Base-by-base conservation (phyloP, 805 yeast genomes). In the Wickerhamiella siamensis region DNA sequence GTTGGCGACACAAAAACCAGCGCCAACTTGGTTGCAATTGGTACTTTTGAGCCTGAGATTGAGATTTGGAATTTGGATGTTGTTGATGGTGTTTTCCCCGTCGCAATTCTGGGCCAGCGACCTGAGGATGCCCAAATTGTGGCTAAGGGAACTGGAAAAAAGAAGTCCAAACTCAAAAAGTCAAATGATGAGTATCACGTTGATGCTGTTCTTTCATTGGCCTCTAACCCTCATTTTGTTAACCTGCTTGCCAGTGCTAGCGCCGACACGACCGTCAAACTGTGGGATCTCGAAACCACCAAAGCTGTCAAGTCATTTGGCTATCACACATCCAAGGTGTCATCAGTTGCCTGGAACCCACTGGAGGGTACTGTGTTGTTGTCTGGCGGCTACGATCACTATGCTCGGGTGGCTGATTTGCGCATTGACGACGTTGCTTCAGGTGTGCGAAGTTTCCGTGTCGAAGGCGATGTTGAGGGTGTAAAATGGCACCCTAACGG, bases 31-130 rank as follows among this genome's bases (percentile, higher is more conserved):
- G 97, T 94, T 2, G 98, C 98, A 12, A 69, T 91, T 49, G 97
- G 97, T 57, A 83, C 97, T 2, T 88, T 91, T 59, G 97, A 88
- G 53, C 98, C 98, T 33, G 93, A 82, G 57, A 88, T 91, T 61
- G 98, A 91, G 64, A 72, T 91, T 47, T 91, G 97, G 97, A 86
- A 91, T 61, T 67, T 91, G 54, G 98, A 91, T 59, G 77, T 79
- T 48, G 68, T 88, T 29, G 97, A 91, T 52, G 84, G 84, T 55
- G 88, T 94, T 21, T 88, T 83, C 71, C 98, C 98, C 12, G 95
- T 87, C 57, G 71, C 81, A 51, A 84, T 91, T 47, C 68, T 91
- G 46, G 97, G 98, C 40, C 94, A 82, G 56, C 75, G 76, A 9
- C 69, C 68, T 36, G 63, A 65, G 17, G 68, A 63, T 31, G 63